Evolutionary conservation across 75 land plant species (phyloP).

Genomic region (Cunninghamia lanceolata): DNA sequence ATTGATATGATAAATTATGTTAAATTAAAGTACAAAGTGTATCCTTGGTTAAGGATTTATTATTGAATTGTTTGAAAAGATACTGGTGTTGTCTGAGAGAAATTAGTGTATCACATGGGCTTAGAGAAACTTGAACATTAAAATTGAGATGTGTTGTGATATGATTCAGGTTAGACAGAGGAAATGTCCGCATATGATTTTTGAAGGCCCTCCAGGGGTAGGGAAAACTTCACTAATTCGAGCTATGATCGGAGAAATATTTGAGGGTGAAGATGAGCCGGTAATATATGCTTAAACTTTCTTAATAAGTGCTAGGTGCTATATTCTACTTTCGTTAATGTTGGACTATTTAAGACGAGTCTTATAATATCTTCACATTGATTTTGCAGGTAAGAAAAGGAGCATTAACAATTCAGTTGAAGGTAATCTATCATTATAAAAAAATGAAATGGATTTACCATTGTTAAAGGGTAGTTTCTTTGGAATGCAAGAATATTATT

Average conservation of each 20-base stretch:
- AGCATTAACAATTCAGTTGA: neutral
- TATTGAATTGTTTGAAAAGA: too few species aligned
- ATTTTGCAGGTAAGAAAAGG: conserved; percentile 4
- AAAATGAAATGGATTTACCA: neutral
- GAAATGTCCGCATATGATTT: conserved; percentile 30
- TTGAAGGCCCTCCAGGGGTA: conserved; percentile 48
- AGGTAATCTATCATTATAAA: neutral
- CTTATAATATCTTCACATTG: neutral
- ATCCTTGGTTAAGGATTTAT: too few species aligned
- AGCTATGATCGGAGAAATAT: conserved; percentile 30
- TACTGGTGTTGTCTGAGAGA: too few species aligned
- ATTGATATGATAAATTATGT: too few species aligned
- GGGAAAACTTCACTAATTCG: conserved; percentile 45
- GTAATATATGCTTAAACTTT: conserved; percentile 4
- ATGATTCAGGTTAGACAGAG: conserved; percentile 5
- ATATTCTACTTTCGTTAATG: conserved; percentile 1
- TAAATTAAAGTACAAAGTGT: too few species aligned
- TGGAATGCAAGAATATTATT: too few species aligned
- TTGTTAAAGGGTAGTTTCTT: too few species aligned
- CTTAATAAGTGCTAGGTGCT: neutral
- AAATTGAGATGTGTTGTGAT: neutral
- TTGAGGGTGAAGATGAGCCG: conserved; percentile 17
- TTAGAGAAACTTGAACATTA: too few species aligned
- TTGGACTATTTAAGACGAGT: conserved; percentile 15
- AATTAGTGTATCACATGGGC: too few species aligned